Conservation (phyloP, 2,329 filamentous ascomycete species). For the Fusarium globosum region DNA sequence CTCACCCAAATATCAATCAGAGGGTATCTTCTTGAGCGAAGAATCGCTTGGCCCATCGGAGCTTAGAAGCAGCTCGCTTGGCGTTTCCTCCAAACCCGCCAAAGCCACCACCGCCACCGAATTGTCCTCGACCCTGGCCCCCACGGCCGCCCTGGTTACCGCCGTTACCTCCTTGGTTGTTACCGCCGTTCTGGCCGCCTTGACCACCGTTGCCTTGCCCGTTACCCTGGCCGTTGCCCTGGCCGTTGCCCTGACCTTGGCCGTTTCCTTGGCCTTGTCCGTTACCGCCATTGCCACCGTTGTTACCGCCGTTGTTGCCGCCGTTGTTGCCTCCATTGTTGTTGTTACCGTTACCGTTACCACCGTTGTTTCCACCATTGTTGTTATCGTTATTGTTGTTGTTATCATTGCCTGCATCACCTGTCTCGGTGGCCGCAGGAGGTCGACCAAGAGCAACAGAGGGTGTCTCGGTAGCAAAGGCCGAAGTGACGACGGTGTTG, state of each 20-base stretch:
- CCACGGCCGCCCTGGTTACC: neutral
- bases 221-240: neutral
- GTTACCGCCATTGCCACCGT: neutral
- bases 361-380: conserved; percentile 1
- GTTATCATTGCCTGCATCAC: neutral
- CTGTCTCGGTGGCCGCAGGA: conserved; percentile 6
- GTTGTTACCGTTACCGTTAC: neutral
- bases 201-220: neutral
- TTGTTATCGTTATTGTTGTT: neutral
- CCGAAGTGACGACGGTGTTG: conserved; percentile 43
- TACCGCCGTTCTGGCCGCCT: neutral
- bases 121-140: neutral
- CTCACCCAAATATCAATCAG: neutral
- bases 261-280: neutral
- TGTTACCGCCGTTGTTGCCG: conserved; percentile 18
- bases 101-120: neutral
- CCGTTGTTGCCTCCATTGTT: conserved; percentile 14
- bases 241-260: neutral
- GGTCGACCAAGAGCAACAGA: conserved; percentile 36
- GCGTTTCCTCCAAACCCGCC: conserved; percentile 23
- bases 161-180: neutral
- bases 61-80: conserved; percentile 16
- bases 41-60: conserved; percentile 31
- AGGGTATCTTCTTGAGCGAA: neutral
- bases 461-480: conserved; percentile 51